These are phyloP conservation scores for Cercospora canescens DNA, from an alignment of 2,329 filamentous ascomycete genomes.

Conservation along the genomic window DNA sequence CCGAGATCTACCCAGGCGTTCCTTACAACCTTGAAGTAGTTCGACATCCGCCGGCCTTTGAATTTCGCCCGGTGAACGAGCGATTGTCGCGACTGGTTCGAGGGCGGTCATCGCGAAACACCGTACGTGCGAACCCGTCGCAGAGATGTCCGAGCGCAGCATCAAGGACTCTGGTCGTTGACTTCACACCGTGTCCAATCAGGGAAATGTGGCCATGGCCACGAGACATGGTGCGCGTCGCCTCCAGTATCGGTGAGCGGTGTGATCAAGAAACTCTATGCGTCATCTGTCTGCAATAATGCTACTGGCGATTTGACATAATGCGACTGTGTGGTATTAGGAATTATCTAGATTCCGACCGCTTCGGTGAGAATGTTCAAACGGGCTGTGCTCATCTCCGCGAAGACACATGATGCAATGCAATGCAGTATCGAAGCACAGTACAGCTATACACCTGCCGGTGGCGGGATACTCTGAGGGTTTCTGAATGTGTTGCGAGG, in stretches of 20 bases:
- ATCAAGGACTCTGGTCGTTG: not conserved
- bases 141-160: not conserved
- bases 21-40: not conserved
- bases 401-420: not conserved
- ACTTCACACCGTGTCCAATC: not conserved
- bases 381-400: not conserved
- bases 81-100: not conserved
- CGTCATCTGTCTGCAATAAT: not conserved
- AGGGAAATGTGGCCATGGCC: not conserved
- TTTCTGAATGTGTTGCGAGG: slow-evolving; percentile 31
- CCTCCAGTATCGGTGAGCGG: not conserved
- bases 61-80: not conserved
- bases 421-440: not conserved
- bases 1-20: not conserved
- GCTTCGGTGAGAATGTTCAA: not conserved
- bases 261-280: not conserved
- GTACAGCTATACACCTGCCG: not conserved
- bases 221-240: not conserved
- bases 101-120: not conserved
- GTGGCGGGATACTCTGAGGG: slow-evolving; percentile 23
- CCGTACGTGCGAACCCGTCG: not conserved
- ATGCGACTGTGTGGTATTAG: not conserved
- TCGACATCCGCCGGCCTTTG: not conserved
- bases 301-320: not conserved
- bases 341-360: not conserved